These are phyloP conservation scores for Pseudocercospora fijiensis DNA, from an alignment of 2,329 filamentous ascomycete species.

Conservation along the genomic window DNA sequence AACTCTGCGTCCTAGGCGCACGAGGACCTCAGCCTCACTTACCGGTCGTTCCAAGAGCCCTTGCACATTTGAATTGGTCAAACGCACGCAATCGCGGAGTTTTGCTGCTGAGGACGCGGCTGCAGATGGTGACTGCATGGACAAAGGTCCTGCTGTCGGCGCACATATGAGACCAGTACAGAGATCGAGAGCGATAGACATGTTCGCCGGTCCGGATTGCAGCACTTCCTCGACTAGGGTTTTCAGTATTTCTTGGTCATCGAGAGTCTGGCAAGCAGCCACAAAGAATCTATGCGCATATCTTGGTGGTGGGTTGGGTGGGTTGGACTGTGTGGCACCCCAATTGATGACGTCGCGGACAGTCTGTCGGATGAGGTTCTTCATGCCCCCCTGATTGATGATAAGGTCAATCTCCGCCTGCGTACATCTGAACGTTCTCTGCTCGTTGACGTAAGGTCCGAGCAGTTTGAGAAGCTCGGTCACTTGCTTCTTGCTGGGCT, in stretches of 20 bases:
- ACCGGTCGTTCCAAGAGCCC: constrained; percentile 60
- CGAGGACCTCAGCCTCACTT: constrained; percentile 54
- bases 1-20: constrained; percentile 36
- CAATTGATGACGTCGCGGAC: constrained; percentile 66
- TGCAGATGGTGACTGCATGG: constrained; percentile 28
- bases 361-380: constrained; percentile 58
- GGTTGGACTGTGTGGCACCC: constrained; percentile 50
- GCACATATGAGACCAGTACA: constrained; percentile 68
- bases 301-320: constrained; percentile 55
- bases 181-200: constrained; percentile 65
- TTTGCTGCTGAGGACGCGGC: constrained; percentile 42
- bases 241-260: constrained; percentile 60
- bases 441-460: constrained; percentile 56
- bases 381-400: constrained; percentile 52
- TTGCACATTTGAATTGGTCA: constrained; percentile 53
- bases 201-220: constrained; percentile 58
- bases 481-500: constrained; percentile 68
- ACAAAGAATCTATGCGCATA: constrained; percentile 74
- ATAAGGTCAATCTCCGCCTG: constrained; percentile 54
- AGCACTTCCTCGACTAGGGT: constrained; percentile 68
- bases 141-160: constrained; percentile 47
- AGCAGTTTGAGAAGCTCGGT: constrained; percentile 65
- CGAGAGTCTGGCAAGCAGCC: constrained; percentile 59
- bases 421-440: constrained; percentile 62
- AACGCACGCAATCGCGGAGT: constrained; percentile 35